Percentiles rank a stretch among this genome's conserved stretches.
These are phyloP conservation scores for Saccharomyces hybrid DNA, from an alignment of 1,139 yeast genomes.

Conservation along the genomic window DNA sequence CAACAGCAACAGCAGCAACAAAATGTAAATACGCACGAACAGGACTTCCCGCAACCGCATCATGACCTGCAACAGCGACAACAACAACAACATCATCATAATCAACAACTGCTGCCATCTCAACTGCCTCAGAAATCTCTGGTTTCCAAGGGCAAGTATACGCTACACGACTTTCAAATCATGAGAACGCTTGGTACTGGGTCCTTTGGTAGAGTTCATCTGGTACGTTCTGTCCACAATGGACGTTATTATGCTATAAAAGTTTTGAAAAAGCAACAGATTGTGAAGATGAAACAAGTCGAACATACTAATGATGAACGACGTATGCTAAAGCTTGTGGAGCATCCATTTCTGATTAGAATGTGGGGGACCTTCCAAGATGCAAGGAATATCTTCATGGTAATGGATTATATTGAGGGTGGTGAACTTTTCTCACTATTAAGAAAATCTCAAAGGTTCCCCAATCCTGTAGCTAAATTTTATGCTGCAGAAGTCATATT, in stretches of 20 bases:
- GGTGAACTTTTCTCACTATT: conserved; percentile 87
- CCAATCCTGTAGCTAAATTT: conserved; percentile 95
- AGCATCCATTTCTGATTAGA: conserved; percentile 88
- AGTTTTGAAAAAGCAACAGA: conserved; percentile 82
- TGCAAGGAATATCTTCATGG: conserved; percentile 82
- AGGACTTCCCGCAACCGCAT: conserved; percentile 5
- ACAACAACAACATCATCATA: conserved; percentile 7
- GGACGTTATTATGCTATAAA: conserved; percentile 92
- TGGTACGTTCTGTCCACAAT: conserved; percentile 87
- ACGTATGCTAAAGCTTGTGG: conserved; percentile 84
- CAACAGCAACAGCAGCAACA: conserved; percentile 5
- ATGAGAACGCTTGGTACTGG: conserved; percentile 95
- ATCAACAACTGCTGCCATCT: conserved; percentile 4
- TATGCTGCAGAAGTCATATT: conserved; percentile 93
- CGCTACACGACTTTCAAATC: conserved; percentile 80
- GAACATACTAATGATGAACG: conserved; percentile 98
- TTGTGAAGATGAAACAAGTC: conserved; percentile 92
- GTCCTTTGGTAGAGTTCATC: conserved; percentile 92
- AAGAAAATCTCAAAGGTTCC: conserved; percentile 88
- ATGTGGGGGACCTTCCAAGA: conserved; percentile 99
- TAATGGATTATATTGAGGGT: conserved; percentile 97
- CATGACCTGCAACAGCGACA: conserved; percentile 10
- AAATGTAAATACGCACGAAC: conserved; percentile 10
- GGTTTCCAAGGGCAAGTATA: conserved; percentile 77
- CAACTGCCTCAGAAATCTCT: conserved; percentile 33